Conservation (phyloP, 75 land plant species). For the Pinus taeda region DNA sequence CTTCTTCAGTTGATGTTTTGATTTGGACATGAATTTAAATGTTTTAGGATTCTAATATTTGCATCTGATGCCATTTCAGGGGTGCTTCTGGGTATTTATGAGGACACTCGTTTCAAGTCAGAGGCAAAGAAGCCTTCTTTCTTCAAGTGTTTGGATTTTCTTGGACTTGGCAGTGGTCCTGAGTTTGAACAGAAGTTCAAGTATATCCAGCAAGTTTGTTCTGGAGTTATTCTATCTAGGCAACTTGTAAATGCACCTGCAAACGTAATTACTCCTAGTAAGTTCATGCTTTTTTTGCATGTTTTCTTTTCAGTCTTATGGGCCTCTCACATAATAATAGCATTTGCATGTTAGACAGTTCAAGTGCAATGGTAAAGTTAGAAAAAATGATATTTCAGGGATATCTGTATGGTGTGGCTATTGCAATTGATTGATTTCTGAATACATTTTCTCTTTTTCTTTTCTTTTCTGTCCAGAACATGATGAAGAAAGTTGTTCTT, state of each 20-base stretch:
- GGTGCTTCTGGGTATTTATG: conserved; percentile 65
- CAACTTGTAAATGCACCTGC: conserved; percentile 97
- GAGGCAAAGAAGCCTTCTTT: conserved; percentile 63
- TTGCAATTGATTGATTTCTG: too few relatives aligned
- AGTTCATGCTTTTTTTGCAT: neutral
- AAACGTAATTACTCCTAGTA: conserved; percentile 95
- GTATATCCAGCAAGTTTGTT: conserved; percentile 52
- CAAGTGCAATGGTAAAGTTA: too few relatives aligned
- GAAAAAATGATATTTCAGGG: too few relatives aligned
- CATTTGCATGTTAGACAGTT: too few relatives aligned
- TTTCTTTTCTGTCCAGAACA: too few relatives aligned
- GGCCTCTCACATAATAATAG: too few relatives aligned
- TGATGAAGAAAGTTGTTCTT: too few relatives aligned
- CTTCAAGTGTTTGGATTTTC: conserved; percentile 68
- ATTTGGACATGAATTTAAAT: neutral
- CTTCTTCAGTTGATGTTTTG: too few relatives aligned
- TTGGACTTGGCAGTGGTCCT: conserved; percentile 78
- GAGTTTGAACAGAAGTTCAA: conserved; percentile 59
- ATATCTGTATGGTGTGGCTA: too few relatives aligned
- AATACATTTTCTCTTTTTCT: too few relatives aligned
- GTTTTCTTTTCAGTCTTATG: too few relatives aligned
- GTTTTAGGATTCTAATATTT: neutral
- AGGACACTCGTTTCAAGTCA: conserved; percentile 85
- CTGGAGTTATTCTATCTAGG: conserved; percentile 72
- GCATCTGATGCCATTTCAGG: conserved; percentile 28